These are phyloP conservation scores for Paracoccidioides brasiliensis DNA, from an alignment of 2,329 filamentous ascomycete genomes.

Conservation along the genomic window DNA sequence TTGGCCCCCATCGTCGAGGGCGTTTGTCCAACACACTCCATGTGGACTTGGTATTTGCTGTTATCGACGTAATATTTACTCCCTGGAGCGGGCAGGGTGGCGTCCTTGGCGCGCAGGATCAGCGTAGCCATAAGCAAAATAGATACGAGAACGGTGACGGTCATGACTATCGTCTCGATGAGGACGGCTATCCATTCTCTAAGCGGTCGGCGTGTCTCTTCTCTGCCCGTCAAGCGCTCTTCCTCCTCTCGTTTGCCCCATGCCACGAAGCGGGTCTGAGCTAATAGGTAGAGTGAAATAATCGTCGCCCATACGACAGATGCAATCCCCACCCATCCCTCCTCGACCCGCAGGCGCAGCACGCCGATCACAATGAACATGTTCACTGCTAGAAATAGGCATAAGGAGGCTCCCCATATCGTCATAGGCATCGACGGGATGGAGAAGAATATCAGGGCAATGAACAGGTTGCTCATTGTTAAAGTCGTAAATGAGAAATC, in stretches of 20 bases:
- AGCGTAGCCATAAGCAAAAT: constrained; percentile 69
- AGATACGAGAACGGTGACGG: constrained; percentile 53
- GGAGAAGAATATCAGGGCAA: constrained; percentile 74
- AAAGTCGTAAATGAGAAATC: constrained; percentile 73
- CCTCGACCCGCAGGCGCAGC: constrained; percentile 60
- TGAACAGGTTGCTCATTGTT: constrained; percentile 60
- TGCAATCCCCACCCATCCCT: constrained; percentile 81
- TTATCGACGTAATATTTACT: constrained; percentile 68
- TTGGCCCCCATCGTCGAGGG: constrained; percentile 12
- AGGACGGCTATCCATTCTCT: constrained; percentile 75
- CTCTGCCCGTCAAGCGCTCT: constrained; percentile 75
- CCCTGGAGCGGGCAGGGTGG: constrained; percentile 59
- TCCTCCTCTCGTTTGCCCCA: constrained; percentile 93
- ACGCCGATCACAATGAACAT: constrained; percentile 70
- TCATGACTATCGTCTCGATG: constrained; percentile 57
- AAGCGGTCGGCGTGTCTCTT: constrained; percentile 70
- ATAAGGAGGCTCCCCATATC: constrained; percentile 55
- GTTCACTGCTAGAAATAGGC: constrained; percentile 56
- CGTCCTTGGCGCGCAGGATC: constrained; percentile 66
- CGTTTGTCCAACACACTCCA: constrained; percentile 67
- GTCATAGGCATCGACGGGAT: constrained; percentile 69
- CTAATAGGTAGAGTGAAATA: constrained; percentile 64
- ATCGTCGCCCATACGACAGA: constrained; percentile 73
- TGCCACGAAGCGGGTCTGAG: constrained; percentile 68
- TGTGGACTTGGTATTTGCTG: constrained; percentile 72